phyloP scores from a whole-genome alignment of 2,329 filamentous ascomycete genomes.

The Cryphonectria parasitica region DNA sequence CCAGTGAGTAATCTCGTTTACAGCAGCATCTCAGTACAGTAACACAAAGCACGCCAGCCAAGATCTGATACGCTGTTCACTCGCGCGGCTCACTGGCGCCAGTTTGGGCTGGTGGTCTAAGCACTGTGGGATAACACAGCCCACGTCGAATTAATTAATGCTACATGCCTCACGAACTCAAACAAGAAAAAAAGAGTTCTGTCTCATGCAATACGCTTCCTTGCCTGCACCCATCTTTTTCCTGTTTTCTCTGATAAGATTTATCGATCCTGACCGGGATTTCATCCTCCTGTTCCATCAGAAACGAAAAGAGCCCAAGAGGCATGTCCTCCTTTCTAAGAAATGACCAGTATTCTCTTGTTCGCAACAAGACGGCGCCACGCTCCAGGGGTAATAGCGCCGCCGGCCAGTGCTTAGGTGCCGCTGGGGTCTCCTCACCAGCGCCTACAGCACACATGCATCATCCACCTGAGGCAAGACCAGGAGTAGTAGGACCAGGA shows the following conservation, averaged over 20 bases:
- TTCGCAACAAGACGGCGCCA: background rate
- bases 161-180: background rate
- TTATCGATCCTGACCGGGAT: background rate
- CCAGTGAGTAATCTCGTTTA: background rate
- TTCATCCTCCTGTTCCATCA: background rate
- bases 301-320: background rate
- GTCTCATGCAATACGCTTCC: background rate
- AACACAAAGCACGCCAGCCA: background rate
- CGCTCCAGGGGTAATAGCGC: slow-evolving; percentile 1
- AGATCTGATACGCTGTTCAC: background rate
- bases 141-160: background rate
- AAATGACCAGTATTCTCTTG: slow-evolving; percentile 3
- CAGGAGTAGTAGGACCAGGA: background rate
- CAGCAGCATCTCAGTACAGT: background rate
- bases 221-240: background rate
- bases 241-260: background rate
- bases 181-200: background rate
- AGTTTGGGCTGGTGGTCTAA: background rate
- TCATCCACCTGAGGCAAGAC: background rate
- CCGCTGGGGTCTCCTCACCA: background rate
- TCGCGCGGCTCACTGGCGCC: background rate
- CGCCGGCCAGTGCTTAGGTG: slow-evolving; percentile 5
- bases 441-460: background rate
- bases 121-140: slow-evolving; percentile 3
- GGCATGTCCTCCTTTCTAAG: background rate